These are phyloP conservation scores for Chaetomidium leptoderma DNA, from an alignment of 495 filamentous ascomycete species.

Conservation along the genomic window DNA sequence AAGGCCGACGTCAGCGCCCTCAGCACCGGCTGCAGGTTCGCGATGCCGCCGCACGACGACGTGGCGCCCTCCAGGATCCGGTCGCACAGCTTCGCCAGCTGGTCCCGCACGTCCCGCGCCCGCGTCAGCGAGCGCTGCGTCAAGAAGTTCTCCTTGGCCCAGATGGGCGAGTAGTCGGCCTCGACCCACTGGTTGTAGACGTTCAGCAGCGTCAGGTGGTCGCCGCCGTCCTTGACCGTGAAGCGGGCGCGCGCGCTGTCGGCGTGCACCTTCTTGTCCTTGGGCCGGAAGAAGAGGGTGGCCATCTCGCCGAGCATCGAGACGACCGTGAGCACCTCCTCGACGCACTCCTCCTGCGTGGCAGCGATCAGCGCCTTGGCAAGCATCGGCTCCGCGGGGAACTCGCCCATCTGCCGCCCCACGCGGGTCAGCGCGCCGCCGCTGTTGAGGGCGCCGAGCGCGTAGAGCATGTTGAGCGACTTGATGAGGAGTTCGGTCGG, in stretches of 20 bases:
- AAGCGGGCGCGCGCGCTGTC: conserved; percentile 90
- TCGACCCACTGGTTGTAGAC: conserved; percentile 98
- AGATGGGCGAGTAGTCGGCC: conserved; percentile 80
- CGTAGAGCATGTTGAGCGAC: conserved; percentile 88
- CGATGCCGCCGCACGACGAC: conserved; percentile 65
- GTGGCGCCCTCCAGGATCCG: conserved; percentile 73
- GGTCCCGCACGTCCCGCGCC: conserved; percentile 88
- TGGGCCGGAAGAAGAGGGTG: conserved; percentile 90
- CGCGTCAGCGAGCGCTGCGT: conserved; percentile 82
- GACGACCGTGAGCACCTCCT: conserved; percentile 91
- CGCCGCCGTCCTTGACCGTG: conserved; percentile 87
- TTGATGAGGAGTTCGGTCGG: conserved; percentile 87
- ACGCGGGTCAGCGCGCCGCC: conserved; percentile 87
- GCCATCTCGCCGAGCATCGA: conserved; percentile 88
- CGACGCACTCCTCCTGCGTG: conserved; percentile 81
- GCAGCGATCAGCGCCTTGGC: conserved; percentile 90
- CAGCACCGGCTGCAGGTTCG: conserved; percentile 70
- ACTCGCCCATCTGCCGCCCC: conserved; percentile 93
- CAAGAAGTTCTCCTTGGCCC: conserved; percentile 90
- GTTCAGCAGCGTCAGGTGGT: conserved; percentile 87
- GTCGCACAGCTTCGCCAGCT: conserved; percentile 91
- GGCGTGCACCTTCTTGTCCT: conserved; percentile 95
- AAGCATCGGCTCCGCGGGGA: conserved; percentile 91
- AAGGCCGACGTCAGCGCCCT: conserved; percentile 89
- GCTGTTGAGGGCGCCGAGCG: conserved; percentile 83